Conservation (phyloP, 495 filamentous ascomycete genomes). For the Apodospora peruviana region DNA sequence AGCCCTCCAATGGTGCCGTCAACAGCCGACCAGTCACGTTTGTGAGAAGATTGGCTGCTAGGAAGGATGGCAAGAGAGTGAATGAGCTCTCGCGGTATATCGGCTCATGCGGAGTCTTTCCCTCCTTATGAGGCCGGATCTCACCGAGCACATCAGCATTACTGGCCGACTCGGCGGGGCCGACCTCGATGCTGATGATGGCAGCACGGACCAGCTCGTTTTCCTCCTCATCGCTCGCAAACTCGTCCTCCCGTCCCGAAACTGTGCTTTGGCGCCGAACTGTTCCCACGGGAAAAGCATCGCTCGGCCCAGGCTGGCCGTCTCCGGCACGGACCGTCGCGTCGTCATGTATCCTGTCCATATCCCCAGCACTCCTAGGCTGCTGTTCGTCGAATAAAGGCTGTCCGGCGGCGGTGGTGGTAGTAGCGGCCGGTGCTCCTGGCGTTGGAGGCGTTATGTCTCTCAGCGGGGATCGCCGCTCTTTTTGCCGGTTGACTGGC, state of each 20-base stretch:
- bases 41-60: slow-evolving; percentile 25
- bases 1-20: slow-evolving; percentile 20
- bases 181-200: background rate
- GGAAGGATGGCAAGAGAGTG: slow-evolving; percentile 23
- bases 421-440: too few relatives aligned
- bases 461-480: too few relatives aligned
- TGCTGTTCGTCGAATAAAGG: too few relatives aligned
- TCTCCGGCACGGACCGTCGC: too few relatives aligned
- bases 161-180: background rate
- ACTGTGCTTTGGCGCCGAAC: background rate
- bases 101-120: slow-evolving; percentile 5
- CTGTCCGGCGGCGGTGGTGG: too few relatives aligned
- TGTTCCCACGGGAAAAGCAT: background rate
- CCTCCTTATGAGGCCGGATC: background rate
- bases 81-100: slow-evolving; percentile 25
- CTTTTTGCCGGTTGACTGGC: too few relatives aligned
- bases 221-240: background rate
- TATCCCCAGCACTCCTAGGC: too few relatives aligned
- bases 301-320: background rate
- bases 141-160: background rate
- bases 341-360: too few relatives aligned
- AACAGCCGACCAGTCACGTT: slow-evolving; percentile 19
- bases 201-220: background rate
- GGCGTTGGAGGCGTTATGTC: too few relatives aligned
- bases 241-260: background rate